phyloP scores from a whole-genome alignment of 495 filamentous ascomycete species.

The Bryoglossum gracile region DNA sequence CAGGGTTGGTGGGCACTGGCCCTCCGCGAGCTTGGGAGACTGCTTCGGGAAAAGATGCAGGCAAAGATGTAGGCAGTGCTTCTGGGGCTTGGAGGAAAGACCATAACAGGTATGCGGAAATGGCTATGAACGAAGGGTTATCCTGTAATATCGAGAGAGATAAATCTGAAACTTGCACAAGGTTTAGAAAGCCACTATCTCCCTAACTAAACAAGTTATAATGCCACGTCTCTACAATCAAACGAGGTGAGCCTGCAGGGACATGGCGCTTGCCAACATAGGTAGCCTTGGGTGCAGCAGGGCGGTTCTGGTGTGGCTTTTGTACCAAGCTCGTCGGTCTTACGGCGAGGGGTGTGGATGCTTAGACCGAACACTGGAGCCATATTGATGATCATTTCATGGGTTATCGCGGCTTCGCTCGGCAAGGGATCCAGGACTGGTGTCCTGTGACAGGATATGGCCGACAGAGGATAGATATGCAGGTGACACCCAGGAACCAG shows the following conservation, averaged over 20 bases:
- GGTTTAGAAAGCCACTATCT: too few relatives aligned
- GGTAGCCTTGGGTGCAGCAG: too few relatives aligned
- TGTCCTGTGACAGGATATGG: too few relatives aligned
- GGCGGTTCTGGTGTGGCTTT: conserved; percentile 89
- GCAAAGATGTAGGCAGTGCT: neutral
- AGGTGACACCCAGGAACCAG: too few relatives aligned
- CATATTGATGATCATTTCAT: conserved; percentile 81
- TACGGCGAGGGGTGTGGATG: conserved; percentile 44
- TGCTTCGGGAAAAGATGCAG: neutral
- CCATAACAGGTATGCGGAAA: neutral
- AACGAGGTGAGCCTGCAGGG: too few relatives aligned
- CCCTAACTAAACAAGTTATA: too few relatives aligned
- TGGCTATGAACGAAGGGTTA: too few relatives aligned
- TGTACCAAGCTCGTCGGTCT: conserved; percentile 57
- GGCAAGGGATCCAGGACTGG: conserved; percentile 21
- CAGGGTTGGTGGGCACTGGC: neutral
- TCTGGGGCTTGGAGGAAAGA: neutral
- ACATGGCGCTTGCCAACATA: too few relatives aligned
- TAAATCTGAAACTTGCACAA: too few relatives aligned
- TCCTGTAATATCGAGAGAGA: too few relatives aligned
- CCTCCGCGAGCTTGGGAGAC: neutral
- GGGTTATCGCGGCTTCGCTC: conserved; percentile 28
- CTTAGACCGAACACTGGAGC: conserved; percentile 71
- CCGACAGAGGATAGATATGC: too few relatives aligned
- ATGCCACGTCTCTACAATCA: too few relatives aligned